These are phyloP conservation scores for Aspergillus sclerotialis DNA, from an alignment of 2,329 filamentous ascomycete genomes.

Conservation along the genomic window DNA sequence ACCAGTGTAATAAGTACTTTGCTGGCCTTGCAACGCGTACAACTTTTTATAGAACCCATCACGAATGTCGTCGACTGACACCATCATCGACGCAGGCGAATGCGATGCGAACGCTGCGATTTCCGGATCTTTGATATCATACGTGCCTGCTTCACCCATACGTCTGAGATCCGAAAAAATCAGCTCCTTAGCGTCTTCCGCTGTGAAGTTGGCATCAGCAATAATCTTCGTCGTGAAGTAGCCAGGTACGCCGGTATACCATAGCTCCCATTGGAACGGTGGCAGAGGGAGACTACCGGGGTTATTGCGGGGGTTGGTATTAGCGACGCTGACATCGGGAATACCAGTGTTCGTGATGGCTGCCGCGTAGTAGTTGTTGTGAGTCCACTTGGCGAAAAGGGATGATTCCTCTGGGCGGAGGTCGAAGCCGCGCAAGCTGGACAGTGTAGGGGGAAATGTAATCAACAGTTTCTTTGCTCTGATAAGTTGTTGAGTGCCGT, in stretches of 20 bases:
- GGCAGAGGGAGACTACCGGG: constrained; percentile 20
- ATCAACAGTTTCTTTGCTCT: constrained; percentile 35
- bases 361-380: constrained; percentile 29
- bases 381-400: constrained; percentile 31
- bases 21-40: constrained; percentile 35
- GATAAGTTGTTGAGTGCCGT: constrained; percentile 22
- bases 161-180: constrained; percentile 8
- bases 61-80: constrained; percentile 27
- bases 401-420: constrained; percentile 23
- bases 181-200: constrained; percentile 5
- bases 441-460: constrained; percentile 34
- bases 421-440: constrained; percentile 31
- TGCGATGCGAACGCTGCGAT: constrained; percentile 29
- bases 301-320: constrained; percentile 17
- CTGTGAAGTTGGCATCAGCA: constrained; percentile 16
- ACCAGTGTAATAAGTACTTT: constrained; percentile 39
- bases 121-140: constrained; percentile 12
- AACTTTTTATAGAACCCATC: constrained; percentile 36
- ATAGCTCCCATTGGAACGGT: constrained; percentile 1
- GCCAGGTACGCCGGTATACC: not conserved
- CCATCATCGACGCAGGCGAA: constrained; percentile 27
- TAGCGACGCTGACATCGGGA: constrained; percentile 15
- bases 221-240: constrained; percentile 8
- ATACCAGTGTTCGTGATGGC: constrained; percentile 32
- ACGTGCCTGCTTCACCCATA: constrained; percentile 1